phyloP scores from a whole-genome alignment of 2,329 filamentous ascomycete genomes.

The Ascosphaera apis region DNA sequence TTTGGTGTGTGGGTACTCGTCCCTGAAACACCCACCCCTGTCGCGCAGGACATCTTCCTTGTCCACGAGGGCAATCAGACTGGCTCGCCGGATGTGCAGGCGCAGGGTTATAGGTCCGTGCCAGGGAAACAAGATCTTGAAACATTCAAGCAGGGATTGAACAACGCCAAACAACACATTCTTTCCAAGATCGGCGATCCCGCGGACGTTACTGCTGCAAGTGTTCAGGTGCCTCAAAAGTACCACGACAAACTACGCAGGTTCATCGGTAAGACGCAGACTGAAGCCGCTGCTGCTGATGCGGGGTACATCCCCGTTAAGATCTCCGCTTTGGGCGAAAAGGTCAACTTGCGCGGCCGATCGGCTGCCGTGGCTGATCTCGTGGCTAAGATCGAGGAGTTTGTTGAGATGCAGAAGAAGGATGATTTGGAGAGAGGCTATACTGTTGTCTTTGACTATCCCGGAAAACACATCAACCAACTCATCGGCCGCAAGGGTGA shows the following conservation, averaged over 20 bases:
- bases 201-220: slow-evolving; percentile 29
- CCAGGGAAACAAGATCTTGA: slow-evolving; percentile 31
- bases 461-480: slow-evolving; percentile 82
- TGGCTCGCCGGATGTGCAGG: slow-evolving; percentile 20
- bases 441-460: slow-evolving; percentile 71
- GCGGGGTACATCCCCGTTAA: slow-evolving; percentile 29
- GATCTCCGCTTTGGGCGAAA: slow-evolving; percentile 26
- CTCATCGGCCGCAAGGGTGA: slow-evolving; percentile 44
- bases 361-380: slow-evolving; percentile 48
- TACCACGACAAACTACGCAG: slow-evolving; percentile 37
- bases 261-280: slow-evolving; percentile 34
- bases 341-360: slow-evolving; percentile 56
- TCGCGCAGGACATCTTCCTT: slow-evolving; percentile 20
- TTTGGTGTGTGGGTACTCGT: slow-evolving; percentile 26
- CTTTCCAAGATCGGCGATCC: slow-evolving; percentile 30
- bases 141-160: slow-evolving; percentile 32
- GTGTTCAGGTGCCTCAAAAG: slow-evolving; percentile 32
- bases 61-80: slow-evolving; percentile 24
- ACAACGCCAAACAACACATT: slow-evolving; percentile 35
- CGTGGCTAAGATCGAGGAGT: slow-evolving; percentile 47
- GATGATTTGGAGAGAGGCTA: slow-evolving; percentile 89
- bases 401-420: slow-evolving; percentile 68
- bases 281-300: slow-evolving; percentile 21
- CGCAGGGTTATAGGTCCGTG: slow-evolving; percentile 31
- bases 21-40: slow-evolving; percentile 20